Evolutionary conservation across 1,284 basidiomycete genomes (phyloP).

Genomic region (Trichosporon sp.): DNA sequence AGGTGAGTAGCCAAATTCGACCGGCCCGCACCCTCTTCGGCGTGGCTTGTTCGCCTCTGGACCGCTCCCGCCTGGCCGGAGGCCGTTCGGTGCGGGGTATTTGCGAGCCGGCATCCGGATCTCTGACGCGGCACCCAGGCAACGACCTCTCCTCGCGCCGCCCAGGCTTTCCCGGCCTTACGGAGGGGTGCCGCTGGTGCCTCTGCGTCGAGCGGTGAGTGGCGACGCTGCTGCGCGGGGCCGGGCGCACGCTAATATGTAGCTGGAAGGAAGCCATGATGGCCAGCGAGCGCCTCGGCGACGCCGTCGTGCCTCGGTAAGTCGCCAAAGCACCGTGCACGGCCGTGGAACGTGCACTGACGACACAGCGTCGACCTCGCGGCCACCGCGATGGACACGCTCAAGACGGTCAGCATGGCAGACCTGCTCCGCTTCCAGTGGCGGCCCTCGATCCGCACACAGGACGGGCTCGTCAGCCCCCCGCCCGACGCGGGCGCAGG

Average conservation of each 20-base stretch:
- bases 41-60: not conserved
- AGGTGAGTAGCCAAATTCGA: slow-evolving; percentile 30
- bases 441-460: not conserved
- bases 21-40: not conserved
- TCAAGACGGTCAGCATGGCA: slow-evolving; percentile 34
- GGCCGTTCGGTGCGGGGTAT: not conserved
- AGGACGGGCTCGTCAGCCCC: not conserved
- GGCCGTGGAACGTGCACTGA: no score
- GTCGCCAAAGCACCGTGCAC: no score
- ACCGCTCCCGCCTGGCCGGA: not conserved
- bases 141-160: slow-evolving; percentile 44
- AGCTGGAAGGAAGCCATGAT: slow-evolving; percentile 48
- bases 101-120: not conserved
- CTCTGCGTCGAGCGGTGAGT: slow-evolving; percentile 44
- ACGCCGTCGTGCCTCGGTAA: slow-evolving; percentile 41
- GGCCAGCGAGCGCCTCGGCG: slow-evolving; percentile 39
- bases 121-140: slow-evolving; percentile 27
- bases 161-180: slow-evolving; percentile 38
- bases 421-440: slow-evolving; percentile 39
- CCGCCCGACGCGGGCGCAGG: not conserved
- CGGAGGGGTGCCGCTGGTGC: slow-evolving; percentile 47
- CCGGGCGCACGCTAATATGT: not conserved
- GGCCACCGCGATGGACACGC: slow-evolving; percentile 38
- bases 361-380: slow-evolving; percentile 37
- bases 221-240: not conserved